These are phyloP conservation scores for Hypsizygus marmoreus DNA, from an alignment of 768 basidiomycete genomes.

Conservation along the genomic window DNA sequence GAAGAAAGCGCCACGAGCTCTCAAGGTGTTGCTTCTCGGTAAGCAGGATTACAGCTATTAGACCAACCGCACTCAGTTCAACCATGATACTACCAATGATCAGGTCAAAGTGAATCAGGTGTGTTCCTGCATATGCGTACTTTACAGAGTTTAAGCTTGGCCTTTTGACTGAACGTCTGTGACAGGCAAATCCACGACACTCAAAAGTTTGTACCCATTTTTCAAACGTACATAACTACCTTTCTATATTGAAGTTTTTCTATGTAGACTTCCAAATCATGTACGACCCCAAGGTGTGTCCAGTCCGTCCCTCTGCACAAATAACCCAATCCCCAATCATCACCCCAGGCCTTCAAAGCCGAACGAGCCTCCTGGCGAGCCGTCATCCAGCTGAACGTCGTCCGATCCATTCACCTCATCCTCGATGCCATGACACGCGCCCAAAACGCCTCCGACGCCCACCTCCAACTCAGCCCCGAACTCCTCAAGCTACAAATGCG, in stretches of 20 bases:
- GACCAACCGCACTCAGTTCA: not conserved
- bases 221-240: too few relatives aligned
- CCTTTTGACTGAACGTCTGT: conserved; percentile 5
- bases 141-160: not conserved
- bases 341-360: conserved; percentile 53
- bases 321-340: not conserved
- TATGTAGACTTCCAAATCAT: conserved; percentile 62
- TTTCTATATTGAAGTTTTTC: too few relatives aligned
- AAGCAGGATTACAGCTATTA: conserved; percentile 17
- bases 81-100: not conserved
- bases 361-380: conserved; percentile 68
- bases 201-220: conserved; percentile 62
- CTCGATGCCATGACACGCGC: conserved; percentile 52
- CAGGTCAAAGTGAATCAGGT: conserved; percentile 86
- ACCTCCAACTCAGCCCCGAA: conserved; percentile 39
- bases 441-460: conserved; percentile 19
- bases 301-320: not conserved
- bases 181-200: conserved; percentile 76
- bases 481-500: conserved; percentile 57
- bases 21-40: conserved; percentile 68
- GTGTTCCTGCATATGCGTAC: conserved; percentile 20
- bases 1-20: conserved; percentile 46
- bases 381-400: conserved; percentile 71
- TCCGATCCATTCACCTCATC: conserved; percentile 66
- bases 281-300: conserved; percentile 56